phyloP scores from a whole-genome alignment of 257 asterid genomes.

The Mentha longifolia region DNA sequence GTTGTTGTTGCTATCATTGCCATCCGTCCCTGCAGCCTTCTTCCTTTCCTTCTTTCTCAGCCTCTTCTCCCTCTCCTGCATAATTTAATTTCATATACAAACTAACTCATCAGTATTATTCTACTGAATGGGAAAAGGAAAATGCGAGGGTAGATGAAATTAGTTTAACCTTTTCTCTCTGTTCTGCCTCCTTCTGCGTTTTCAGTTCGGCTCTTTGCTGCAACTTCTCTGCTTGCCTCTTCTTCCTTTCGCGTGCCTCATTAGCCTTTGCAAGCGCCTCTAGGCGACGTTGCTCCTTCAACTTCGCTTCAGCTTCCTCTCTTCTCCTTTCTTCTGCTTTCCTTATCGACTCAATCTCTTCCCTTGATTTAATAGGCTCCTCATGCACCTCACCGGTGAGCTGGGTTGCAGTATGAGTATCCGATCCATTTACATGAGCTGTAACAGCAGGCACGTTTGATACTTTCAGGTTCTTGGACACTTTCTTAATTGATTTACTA shows the following conservation, averaged over 20 bases:
- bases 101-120: background rate
- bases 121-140: background rate
- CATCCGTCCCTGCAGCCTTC: constrained; percentile 55
- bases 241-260: constrained; percentile 94
- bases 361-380: constrained; percentile 49
- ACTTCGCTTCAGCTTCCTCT: constrained; percentile 56
- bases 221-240: constrained; percentile 72
- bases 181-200: constrained; percentile 88
- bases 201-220: constrained; percentile 75
- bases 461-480: constrained; percentile 38
- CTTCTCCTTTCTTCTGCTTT: constrained; percentile 64
- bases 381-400: constrained; percentile 38
- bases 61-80: constrained; percentile 91
- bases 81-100: constrained; percentile 24
- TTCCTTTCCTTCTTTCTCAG: constrained; percentile 84
- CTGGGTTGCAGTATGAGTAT: constrained; percentile 36
- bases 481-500: constrained; percentile 29
- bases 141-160: background rate
- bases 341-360: constrained; percentile 62
- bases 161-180: constrained; percentile 71
- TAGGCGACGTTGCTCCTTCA: constrained; percentile 76
- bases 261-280: constrained; percentile 83
- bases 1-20: constrained; percentile 39
- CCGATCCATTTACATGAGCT: constrained; percentile 40
- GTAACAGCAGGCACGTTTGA: constrained; percentile 32